Evolutionary conservation across 1,139 yeast genomes (phyloP), one percentile per base, ranked within the genome.

Genomic region (Suhomyces taliae): DNA sequence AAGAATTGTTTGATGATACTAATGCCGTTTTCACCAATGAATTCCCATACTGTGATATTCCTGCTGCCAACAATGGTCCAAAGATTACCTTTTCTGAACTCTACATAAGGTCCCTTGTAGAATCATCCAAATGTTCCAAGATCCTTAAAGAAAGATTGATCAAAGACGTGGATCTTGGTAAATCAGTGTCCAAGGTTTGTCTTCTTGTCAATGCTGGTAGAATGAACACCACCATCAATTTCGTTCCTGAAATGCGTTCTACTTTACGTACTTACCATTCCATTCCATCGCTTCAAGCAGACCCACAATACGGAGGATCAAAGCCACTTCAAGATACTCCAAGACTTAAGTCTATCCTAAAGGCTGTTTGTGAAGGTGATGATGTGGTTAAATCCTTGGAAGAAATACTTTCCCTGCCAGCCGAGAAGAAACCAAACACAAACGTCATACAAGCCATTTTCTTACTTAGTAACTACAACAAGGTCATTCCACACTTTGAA

Each of bases 161-260:
- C 43, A 70, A 73, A 48, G 90, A 87, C 52, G 77, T 76, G 49
- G 80, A 80, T 39, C 76, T 81, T 67, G 88, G 89, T 2, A 74
- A 81, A 42, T 82, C 90, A 12, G 90, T 90, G 43, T 88, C 90
- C 44, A 83, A 89, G 76, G 85, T 90, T 31, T 89, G 96, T 54
- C 69, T 93, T 39, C 74, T 93, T 53, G 98, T 93, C 27, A 93
- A 93, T 62, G 83, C 90, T 40, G 98, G 98, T 5, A 75, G 98
- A 53, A 84, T 93, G 83, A 93, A 93, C 69, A 93, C 99, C 2
- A 93, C 98, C 6, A 85, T 93, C 45, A 91, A 91, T 66, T 93
- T 91, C 62, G 96, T 90, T 47, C 90, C 95, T n/a, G 97, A 90
- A 62, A 91, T 91, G 98, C 85, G 90, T 55, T 90, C 97, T 0